Evolutionary conservation across 768 basidiomycete species (phyloP).

Genomic region (Xanthoconium purpureum): DNA sequence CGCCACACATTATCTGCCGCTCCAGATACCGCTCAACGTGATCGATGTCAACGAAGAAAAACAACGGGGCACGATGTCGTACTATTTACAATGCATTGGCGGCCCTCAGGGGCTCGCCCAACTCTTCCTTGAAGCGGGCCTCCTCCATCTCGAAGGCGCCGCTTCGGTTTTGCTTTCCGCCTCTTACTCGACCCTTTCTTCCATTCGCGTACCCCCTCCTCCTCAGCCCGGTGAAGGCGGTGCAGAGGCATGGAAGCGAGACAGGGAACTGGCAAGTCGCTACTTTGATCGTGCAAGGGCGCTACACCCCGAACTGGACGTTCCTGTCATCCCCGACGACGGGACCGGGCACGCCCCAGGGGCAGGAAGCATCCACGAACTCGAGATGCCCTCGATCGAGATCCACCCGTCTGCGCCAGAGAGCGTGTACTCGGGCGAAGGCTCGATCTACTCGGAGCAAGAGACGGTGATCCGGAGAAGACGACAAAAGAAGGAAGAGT

Average conservation of each 20-base stretch:
- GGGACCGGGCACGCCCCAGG: slow-evolving; percentile 25
- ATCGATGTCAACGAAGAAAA: slow-evolving; percentile 37
- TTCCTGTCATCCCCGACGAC: slow-evolving; percentile 61
- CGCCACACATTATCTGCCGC: slow-evolving; percentile 67
- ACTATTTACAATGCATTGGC: slow-evolving; percentile 66
- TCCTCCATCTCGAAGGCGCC: slow-evolving; percentile 78
- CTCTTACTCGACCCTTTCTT: slow-evolving; percentile 74
- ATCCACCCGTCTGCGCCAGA: slow-evolving; percentile 31
- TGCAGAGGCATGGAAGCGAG: slow-evolving; percentile 70
- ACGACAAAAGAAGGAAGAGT: slow-evolving; percentile 57
- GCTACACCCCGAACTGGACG: slow-evolving; percentile 62
- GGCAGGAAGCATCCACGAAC: slow-evolving; percentile 35
- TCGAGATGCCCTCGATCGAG: slow-evolving; percentile 72
- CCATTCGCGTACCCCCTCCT: slow-evolving; percentile 62
- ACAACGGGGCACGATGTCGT: slow-evolving; percentile 50
- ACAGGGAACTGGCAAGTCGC: slow-evolving; percentile 64
- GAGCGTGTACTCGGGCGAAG: slow-evolving; percentile 28
- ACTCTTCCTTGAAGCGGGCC: slow-evolving; percentile 74
- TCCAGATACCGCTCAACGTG: slow-evolving; percentile 42
- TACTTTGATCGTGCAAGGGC: slow-evolving; percentile 70
- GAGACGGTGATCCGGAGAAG: slow-evolving; percentile 40
- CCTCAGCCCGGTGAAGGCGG: slow-evolving; percentile 53
- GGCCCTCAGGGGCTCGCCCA: slow-evolving; percentile 65
- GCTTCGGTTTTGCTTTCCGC: slow-evolving; percentile 68
- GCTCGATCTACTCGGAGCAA: slow-evolving; percentile 29